Conservation (phyloP, 2,329 filamentous ascomycete species). For the Blastomyces percursus region DNA sequence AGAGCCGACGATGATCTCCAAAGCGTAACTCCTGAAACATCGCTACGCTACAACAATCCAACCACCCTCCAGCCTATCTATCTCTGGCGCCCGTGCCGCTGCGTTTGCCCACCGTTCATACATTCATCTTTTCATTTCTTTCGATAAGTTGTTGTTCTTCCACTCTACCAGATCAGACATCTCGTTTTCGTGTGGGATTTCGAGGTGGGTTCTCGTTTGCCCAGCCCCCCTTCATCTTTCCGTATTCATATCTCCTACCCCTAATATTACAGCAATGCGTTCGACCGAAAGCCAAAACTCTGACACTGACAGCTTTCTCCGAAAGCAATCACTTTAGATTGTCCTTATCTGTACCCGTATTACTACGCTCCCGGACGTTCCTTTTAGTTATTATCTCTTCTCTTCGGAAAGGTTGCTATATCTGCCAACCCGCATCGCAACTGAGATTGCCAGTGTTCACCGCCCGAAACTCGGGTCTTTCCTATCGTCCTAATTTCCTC, state of each 20-base stretch:
- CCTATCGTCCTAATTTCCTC: neutral
- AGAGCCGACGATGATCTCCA: constrained; percentile 7
- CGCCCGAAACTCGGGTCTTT: neutral
- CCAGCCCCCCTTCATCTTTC: neutral
- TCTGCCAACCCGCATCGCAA: neutral
- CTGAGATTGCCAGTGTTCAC: neutral
- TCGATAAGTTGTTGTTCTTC: neutral
- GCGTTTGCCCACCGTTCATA: neutral
- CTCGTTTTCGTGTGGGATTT: neutral
- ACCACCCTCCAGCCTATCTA: neutral
- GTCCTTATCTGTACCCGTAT: neutral
- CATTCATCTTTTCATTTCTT: neutral
- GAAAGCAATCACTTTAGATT: neutral
- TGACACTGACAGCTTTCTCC: neutral
- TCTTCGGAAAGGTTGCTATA: neutral
- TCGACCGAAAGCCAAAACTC: neutral
- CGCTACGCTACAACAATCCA: neutral
- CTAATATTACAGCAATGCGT: neutral
- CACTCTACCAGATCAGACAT: neutral
- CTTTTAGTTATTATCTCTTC: neutral
- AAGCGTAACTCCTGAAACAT: constrained; percentile 8
- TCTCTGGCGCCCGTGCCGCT: neutral
- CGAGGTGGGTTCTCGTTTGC: neutral
- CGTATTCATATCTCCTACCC: neutral
- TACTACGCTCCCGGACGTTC: neutral